Base-by-base conservation (phyloP, 306 rosid species). In the Medicago ruthenica region DNA sequence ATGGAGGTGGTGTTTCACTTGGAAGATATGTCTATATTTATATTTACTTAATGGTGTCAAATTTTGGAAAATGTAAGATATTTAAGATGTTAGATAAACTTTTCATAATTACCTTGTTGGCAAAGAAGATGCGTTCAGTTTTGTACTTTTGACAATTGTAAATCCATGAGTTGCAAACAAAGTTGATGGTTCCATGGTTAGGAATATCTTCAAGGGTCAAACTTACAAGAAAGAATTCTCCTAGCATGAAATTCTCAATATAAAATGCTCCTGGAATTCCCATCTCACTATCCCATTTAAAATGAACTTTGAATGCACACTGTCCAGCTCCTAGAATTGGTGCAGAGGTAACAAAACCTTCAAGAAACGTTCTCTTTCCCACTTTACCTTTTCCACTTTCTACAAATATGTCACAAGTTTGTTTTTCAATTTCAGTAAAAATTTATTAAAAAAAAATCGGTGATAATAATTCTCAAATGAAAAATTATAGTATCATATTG, bases 91-190 rank as follows among this genome's bases (percentile, higher is more conserved):
- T 2, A 61, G 1, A 60, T 27, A 53, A 53, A 34, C 9, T 17
- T 54, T 54, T 17, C 14, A 42, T 20, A 16, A 9, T 21, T 55
- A 91, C 96, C 86, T 86, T 82, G 75, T 91, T 91, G 62, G 34
- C 12, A 34, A 91, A 91, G 88, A 91, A 91, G 58, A 87, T 15
- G 54, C 93, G 92, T 64, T 83, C 59, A 8, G 44, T 73, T 20
- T 63, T 45, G 63, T 80, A 85, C 2, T 42, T 77, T 2, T 11
- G 65, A 5, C 75, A 14, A 5, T 89, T 89, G 74, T 86, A 83
- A 22, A 91, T 63, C 97, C 93, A 91, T 1, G 96, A 85, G 76
- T 89, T 83, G 84, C 96, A 87, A 47, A 67, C 75, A 53, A 91
- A 87, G 31, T 81, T 78, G 72, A 90, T 45, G 39, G 42, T 34